A percentile compares a stretch with the other conserved stretches of the same genome.
Conservation (phyloP, 2,329 filamentous ascomycete genomes). For the Grosmannia huntii region DNA sequence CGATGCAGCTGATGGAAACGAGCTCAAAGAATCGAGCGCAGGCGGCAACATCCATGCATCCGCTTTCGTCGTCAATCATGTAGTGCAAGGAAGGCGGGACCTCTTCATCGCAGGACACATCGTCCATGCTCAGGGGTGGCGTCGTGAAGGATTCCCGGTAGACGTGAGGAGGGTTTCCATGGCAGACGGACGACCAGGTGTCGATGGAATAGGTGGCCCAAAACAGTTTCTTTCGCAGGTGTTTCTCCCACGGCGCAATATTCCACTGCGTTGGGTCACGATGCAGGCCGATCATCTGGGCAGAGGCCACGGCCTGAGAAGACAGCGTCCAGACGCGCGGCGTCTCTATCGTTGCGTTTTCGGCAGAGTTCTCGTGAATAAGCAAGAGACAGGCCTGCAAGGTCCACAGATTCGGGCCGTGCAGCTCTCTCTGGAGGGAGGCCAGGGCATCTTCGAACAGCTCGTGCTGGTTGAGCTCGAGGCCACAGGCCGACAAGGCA, state of each 20-base stretch:
- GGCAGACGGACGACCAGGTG: constrained; percentile 31
- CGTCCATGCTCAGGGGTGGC: constrained; percentile 24
- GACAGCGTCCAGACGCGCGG: constrained; percentile 31
- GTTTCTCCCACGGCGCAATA: constrained; percentile 28
- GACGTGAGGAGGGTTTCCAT: constrained; percentile 34
- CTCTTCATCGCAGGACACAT: constrained; percentile 29
- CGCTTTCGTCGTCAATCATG: constrained; percentile 9
- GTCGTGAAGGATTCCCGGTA: constrained; percentile 27
- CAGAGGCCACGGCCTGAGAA: constrained; percentile 28
- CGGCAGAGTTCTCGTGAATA: constrained; percentile 30
- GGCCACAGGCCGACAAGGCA: constrained; percentile 11
- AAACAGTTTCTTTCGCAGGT: constrained; percentile 30
- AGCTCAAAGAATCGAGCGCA: constrained; percentile 26
- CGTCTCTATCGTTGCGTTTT: constrained; percentile 32
- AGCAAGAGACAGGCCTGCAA: constrained; percentile 34
- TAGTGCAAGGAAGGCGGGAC: constrained; percentile 21
- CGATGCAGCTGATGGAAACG: constrained; percentile 18
- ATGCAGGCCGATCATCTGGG: constrained; percentile 33
- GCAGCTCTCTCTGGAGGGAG: constrained; percentile 30
- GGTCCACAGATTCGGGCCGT: constrained; percentile 31
- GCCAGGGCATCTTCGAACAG: constrained; percentile 28
- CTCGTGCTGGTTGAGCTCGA: constrained; percentile 25
- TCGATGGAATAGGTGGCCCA: constrained; percentile 30
- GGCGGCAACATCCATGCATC: constrained; percentile 20
- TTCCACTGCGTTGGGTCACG: constrained; percentile 29